A percentile compares a stretch with the other conserved stretches of the same genome.
Evolutionary conservation across 2,329 filamentous ascomycete genomes (phyloP).

Genomic region (Scortechinia acanthostroma): DNA sequence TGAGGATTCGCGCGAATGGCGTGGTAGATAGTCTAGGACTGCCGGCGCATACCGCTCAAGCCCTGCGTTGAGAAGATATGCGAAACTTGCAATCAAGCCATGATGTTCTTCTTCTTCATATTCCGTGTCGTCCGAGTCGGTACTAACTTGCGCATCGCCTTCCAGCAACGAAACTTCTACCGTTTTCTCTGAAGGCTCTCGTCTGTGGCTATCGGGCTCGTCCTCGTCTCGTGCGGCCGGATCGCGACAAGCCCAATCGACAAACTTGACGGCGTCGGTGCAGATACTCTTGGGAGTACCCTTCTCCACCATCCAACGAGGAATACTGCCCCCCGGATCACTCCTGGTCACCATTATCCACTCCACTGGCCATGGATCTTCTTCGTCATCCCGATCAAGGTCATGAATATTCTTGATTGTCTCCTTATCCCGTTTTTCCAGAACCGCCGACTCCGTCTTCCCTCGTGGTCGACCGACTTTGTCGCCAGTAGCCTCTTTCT

Average conservation of each 20-base stretch:
- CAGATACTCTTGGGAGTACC: conserved; percentile 62
- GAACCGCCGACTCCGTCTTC: conserved; percentile 28
- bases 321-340: conserved; percentile 68
- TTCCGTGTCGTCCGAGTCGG: background rate
- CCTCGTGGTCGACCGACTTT: conserved; percentile 18
- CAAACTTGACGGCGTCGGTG: conserved; percentile 58
- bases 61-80: background rate
- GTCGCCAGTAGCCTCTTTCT: conserved; percentile 3
- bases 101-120: conserved; percentile 8
- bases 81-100: conserved; percentile 5
- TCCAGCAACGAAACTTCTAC: background rate
- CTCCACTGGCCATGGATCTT: conserved; percentile 57
- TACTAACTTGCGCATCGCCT: background rate
- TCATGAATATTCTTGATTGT: conserved; percentile 17
- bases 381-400: conserved; percentile 26
- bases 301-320: conserved; percentile 66
- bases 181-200: conserved; percentile 12
- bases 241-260: conserved; percentile 57
- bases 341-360: conserved; percentile 72
- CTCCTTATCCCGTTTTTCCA: conserved; percentile 24
- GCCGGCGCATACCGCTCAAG: conserved; percentile 3
- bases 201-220: conserved; percentile 18
- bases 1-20: background rate
- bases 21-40: background rate
- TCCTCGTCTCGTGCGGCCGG: too few species aligned